Conservation (phyloP, 805 yeast genomes). For the Alloascoidea africana region DNA sequence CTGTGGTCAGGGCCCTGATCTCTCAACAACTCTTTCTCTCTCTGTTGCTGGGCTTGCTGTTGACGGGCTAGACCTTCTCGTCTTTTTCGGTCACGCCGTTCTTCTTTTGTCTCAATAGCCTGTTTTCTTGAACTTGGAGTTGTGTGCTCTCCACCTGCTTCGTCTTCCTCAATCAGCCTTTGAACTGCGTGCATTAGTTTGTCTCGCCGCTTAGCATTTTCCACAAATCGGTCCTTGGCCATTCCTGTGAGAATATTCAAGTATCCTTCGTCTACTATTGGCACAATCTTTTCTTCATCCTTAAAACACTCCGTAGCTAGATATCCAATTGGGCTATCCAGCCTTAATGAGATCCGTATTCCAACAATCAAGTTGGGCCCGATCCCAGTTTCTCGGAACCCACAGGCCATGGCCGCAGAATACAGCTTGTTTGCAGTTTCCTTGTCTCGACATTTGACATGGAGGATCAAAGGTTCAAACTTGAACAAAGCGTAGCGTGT, state of each 20-base stretch:
- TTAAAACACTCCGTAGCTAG: too few relatives aligned
- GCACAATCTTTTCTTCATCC: conserved; percentile 12
- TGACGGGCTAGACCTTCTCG: conserved; percentile 23
- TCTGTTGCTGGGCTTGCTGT: background rate
- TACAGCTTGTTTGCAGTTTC: conserved; percentile 45
- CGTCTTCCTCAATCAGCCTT: conserved; percentile 11
- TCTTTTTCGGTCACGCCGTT: conserved; percentile 36
- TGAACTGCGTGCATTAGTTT: conserved; percentile 29
- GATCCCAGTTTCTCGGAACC: conserved; percentile 78
- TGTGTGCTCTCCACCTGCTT: too few relatives aligned
- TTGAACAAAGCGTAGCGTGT: conserved; percentile 51
- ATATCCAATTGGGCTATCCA: conserved; percentile 69
- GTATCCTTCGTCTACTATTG: conserved; percentile 38
- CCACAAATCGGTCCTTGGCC: conserved; percentile 48
- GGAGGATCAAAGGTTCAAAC: conserved; percentile 75
- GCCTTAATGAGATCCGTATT: conserved; percentile 45
- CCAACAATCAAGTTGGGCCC: conserved; percentile 71
- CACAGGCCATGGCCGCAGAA: conserved; percentile 66
- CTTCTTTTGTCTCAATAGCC: conserved; percentile 36
- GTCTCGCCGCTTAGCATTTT: conserved; percentile 43
- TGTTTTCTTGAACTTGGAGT: background rate
- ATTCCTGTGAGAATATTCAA: conserved; percentile 34
- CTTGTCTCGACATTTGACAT: conserved; percentile 59
- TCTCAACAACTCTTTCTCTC: too few relatives aligned
- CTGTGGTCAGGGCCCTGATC: too few relatives aligned